Evolutionary conservation across 2,329 filamentous ascomycete genomes (phyloP), one percentile per base, ranked within the genome.

Genomic region (Akanthomyces uredinophilus): DNA sequence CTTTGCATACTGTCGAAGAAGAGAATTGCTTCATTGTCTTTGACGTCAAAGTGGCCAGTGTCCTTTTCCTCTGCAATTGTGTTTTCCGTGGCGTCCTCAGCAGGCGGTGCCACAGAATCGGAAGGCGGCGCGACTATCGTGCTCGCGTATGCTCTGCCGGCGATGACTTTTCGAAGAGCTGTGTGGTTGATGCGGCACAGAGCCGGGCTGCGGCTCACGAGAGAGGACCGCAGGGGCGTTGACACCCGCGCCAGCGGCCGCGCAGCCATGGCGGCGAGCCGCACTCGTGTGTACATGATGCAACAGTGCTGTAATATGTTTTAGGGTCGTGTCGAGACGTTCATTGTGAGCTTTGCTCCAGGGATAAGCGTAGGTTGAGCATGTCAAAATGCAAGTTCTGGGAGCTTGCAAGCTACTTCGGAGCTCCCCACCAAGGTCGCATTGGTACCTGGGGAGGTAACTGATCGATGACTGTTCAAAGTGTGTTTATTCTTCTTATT

Each of bases 1-100:
- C 13, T 32, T 35, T 41, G 70, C 86, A 72, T 76, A 93, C 90
- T 96, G 72, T 96, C 92, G 70, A 98, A 88, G 77, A 96, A 99
- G 7, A 97, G 75, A 51, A 98, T 87, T 0, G 89, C 88, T 77
- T 98, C 91, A 68, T 93, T 89, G 1, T 87, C 77, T 3, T 80
- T 82, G 13, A 90, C 83, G n/a, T 83, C 79, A 67, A 98, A 96
- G 69, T 97, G 92, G 0, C 95, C 94, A 11, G 86, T 86, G 65
- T 89, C 86, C 68, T 89, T 82, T 66, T 86, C 84, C 57, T 83
- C 85, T 13, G 81, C 74, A 61, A 75, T 62, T 43, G 62, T 59
- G 43, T 61, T 47, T 43, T 65, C 58, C 27, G 67, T 67, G 1
- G 64, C 63, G 50, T 61, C 52, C n/a, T 49, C 44, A 16, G 43